Evolutionary conservation across 192 early-diverging fungal genomes (phyloP).

Genomic region (Backusella macrospora): DNA sequence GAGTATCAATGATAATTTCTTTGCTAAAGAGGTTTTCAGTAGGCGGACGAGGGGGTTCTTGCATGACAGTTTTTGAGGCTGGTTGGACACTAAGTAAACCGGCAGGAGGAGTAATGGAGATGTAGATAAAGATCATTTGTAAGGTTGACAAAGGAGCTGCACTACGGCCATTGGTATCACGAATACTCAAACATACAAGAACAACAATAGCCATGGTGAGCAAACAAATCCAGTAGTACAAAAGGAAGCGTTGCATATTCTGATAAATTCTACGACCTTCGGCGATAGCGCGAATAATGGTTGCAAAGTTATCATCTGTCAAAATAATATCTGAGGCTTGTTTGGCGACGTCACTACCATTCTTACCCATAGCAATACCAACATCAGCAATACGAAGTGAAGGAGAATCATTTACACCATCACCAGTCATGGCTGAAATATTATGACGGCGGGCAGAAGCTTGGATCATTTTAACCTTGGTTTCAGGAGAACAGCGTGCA

Average conservation of each 20-base stretch:
- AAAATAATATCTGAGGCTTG: slow-evolving; percentile 89
- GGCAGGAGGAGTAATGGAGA: slow-evolving; percentile 76
- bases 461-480: slow-evolving; percentile 96
- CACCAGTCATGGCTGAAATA: slow-evolving; percentile 91
- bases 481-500: slow-evolving; percentile 90
- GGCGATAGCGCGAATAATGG: slow-evolving; percentile 75
- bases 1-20: slow-evolving; percentile 72
- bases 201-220: slow-evolving; percentile 68
- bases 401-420: slow-evolving; percentile 70
- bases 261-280: slow-evolving; percentile 81
- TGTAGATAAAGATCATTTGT: slow-evolving; percentile 77
- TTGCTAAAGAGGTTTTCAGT: slow-evolving; percentile 67
- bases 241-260: slow-evolving; percentile 78
- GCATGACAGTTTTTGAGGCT: slow-evolving; percentile 69
- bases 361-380: slow-evolving; percentile 76
- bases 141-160: slow-evolving; percentile 77
- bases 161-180: slow-evolving; percentile 55
- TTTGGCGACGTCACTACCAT: slow-evolving; percentile 93
- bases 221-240: slow-evolving; percentile 49
- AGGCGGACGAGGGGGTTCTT: slow-evolving; percentile 68
- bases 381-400: slow-evolving; percentile 46
- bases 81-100: slow-evolving; percentile 71
- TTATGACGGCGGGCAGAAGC: slow-evolving; percentile 79
- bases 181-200: slow-evolving; percentile 67
- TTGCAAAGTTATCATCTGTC: slow-evolving; percentile 83